A percentile compares a stretch with the other conserved stretches of the same genome.
Conservation (phyloP, 2,329 filamentous ascomycete genomes). For the Ramichloridium luteum region DNA sequence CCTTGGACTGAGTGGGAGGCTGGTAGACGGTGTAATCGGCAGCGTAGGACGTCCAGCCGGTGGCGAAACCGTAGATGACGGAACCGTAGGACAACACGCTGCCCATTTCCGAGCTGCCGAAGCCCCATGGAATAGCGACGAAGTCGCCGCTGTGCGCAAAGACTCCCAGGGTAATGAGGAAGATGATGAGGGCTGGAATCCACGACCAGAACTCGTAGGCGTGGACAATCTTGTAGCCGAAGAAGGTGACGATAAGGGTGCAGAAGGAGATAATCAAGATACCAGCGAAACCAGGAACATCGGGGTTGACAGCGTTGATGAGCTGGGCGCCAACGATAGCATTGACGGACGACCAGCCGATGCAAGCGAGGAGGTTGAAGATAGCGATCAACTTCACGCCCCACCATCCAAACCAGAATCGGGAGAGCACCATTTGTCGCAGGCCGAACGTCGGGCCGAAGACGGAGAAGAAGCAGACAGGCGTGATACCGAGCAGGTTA, state of each 20-base stretch:
- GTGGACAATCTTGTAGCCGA: conserved; percentile 66
- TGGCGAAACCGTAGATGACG: conserved; percentile 55
- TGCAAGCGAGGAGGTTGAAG: conserved; percentile 57
- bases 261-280: conserved; percentile 60
- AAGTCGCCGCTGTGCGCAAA: conserved; percentile 59
- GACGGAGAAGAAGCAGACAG: conserved; percentile 65
- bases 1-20: conserved; percentile 46
- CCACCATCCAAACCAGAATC: conserved; percentile 57
- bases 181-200: conserved; percentile 61
- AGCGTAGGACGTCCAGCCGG: conserved; percentile 63
- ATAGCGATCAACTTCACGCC: conserved; percentile 41
- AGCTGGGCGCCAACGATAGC: conserved; percentile 69
- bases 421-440: conserved; percentile 67
- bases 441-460: conserved; percentile 64
- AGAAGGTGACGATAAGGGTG: conserved; percentile 58
- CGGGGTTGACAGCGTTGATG: conserved; percentile 57
- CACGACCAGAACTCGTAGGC: conserved; percentile 63
- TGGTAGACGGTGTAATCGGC: conserved; percentile 76
- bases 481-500: conserved; percentile 59
- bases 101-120: conserved; percentile 49
- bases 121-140: conserved; percentile 45
- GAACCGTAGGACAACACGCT: conserved; percentile 53
- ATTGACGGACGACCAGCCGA: conserved; percentile 69
- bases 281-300: conserved; percentile 60
- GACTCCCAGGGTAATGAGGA: conserved; percentile 56